phyloP scores from a whole-genome alignment of 2,329 filamentous ascomycete species.

The Lasiodiplodia sp. region DNA sequence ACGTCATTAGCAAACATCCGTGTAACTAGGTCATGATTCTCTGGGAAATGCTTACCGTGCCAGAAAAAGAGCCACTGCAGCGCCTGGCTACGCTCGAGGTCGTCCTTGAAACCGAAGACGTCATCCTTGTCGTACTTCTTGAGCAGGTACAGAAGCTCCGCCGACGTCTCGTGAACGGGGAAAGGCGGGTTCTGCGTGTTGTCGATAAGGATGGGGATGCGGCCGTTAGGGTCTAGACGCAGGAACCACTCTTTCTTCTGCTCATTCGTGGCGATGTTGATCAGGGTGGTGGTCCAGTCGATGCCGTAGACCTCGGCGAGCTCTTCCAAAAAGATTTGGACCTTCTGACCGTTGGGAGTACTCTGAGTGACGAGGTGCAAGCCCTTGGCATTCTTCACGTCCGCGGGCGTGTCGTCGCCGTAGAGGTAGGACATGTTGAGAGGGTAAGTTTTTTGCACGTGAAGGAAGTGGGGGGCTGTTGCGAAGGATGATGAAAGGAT shows the following conservation, averaged over 20 bases:
- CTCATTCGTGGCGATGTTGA: slow-evolving; percentile 59
- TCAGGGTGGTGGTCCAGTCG: slow-evolving; percentile 25
- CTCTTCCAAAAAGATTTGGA: slow-evolving; percentile 64
- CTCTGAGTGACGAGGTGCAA: slow-evolving; percentile 60
- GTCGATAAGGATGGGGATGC: slow-evolving; percentile 24
- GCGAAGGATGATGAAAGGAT: background rate
- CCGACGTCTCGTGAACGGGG: slow-evolving; percentile 61
- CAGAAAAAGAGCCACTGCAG: slow-evolving; percentile 65
- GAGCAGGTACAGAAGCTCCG: slow-evolving; percentile 61
- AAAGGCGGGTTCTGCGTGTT: slow-evolving; percentile 41
- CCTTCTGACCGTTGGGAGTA: slow-evolving; percentile 61
- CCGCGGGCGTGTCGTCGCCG: slow-evolving; percentile 53
- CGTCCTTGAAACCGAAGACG: slow-evolving; percentile 60
- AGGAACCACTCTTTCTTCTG: slow-evolving; percentile 66
- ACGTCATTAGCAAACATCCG: slow-evolving; percentile 11
- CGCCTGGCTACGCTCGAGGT: slow-evolving; percentile 57
- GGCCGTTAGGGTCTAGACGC: slow-evolving; percentile 45
- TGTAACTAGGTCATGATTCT: no score
- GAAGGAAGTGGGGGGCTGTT: background rate
- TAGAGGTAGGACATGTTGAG: slow-evolving; percentile 52
- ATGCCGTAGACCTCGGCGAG: slow-evolving; percentile 57
- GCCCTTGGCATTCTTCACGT: slow-evolving; percentile 57
- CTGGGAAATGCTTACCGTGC: slow-evolving; percentile 47
- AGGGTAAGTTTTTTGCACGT: background rate
- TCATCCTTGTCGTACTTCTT: slow-evolving; percentile 58